A percentile compares a stretch with the other conserved stretches of the same genome.
phyloP scores from a whole-genome alignment of 176 grass and related monocot genomes.

The Dendrocalamus sinicus region DNA sequence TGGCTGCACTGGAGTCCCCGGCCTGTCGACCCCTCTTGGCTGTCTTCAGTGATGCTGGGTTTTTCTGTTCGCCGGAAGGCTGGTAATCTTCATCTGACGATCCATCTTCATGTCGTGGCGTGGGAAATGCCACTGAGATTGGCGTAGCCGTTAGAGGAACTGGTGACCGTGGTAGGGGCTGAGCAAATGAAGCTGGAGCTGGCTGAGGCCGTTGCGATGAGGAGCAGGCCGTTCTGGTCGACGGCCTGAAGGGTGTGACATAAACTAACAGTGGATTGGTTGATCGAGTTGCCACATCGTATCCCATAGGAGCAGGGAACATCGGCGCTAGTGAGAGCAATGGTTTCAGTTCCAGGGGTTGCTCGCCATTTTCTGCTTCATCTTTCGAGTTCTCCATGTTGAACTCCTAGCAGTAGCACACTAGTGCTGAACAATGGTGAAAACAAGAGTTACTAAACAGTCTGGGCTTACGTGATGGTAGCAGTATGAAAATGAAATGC shows the following conservation, averaged over 20 bases:
- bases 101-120: not conserved
- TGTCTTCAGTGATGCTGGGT: not conserved
- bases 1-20: slow-evolving; percentile 5
- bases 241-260: slow-evolving; percentile 41
- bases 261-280: slow-evolving; percentile 34
- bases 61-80: slow-evolving; percentile 13
- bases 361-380: slow-evolving; percentile 14
- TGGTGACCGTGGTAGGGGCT: not conserved
- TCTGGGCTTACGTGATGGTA: not conserved
- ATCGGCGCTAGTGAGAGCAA: slow-evolving; percentile 64
- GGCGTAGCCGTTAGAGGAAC: slow-evolving; percentile 43
- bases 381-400: slow-evolving; percentile 33
- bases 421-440: not conserved
- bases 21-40: slow-evolving; percentile 14
- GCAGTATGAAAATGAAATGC: not conserved
- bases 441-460: slow-evolving; percentile 1
- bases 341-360: slow-evolving; percentile 49
- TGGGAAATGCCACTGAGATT: slow-evolving; percentile 29
- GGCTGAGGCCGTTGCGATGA: slow-evolving; percentile 22
- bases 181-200: slow-evolving; percentile 24
- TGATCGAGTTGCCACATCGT: slow-evolving; percentile 47
- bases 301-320: slow-evolving; percentile 50
- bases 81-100: slow-evolving; percentile 26
- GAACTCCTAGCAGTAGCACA: slow-evolving; percentile 17
- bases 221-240: not conserved